Conservation (phyloP, 345 rosid genomes). For the Acer negundo region DNA sequence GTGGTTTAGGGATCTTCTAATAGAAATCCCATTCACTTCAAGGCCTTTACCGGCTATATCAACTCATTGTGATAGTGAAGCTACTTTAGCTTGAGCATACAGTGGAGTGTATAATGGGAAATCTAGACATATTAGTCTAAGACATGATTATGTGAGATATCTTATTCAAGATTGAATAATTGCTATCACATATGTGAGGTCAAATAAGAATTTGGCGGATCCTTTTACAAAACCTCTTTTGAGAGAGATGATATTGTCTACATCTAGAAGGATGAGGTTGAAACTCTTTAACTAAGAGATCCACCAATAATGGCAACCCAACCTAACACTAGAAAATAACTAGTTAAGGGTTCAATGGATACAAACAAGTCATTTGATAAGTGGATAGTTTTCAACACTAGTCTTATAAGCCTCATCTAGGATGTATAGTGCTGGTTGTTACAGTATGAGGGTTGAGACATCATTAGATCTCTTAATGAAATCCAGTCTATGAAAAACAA, state of each 20-base stretch:
- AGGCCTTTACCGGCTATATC: not conserved
- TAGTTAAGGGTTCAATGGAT: not conserved
- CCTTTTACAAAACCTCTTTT: not conserved
- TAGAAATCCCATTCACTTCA: not conserved
- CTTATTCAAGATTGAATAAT: not conserved
- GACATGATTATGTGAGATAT: not conserved
- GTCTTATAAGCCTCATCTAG: not conserved
- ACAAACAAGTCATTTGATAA: not conserved
- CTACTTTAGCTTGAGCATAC: too few relatives aligned
- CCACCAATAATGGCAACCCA: conserved; percentile 4
- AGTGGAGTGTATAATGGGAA: not conserved
- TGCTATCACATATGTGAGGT: not conserved
- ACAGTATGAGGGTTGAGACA: not conserved
- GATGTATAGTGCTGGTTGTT: not conserved
- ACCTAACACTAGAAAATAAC: not conserved
- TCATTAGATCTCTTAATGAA: conserved; percentile 1
- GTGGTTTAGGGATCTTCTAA: not conserved
- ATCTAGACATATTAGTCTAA: not conserved
- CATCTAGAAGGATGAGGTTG: not conserved
- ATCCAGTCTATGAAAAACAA: not conserved
- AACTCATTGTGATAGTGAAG: not conserved
- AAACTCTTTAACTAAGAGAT: not conserved
- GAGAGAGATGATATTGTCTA: not conserved
- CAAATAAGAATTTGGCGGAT: not conserved
- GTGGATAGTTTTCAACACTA: not conserved